These are phyloP conservation scores for Yarrowia porcina DNA, from an alignment of 805 yeast species.

Conservation along the genomic window DNA sequence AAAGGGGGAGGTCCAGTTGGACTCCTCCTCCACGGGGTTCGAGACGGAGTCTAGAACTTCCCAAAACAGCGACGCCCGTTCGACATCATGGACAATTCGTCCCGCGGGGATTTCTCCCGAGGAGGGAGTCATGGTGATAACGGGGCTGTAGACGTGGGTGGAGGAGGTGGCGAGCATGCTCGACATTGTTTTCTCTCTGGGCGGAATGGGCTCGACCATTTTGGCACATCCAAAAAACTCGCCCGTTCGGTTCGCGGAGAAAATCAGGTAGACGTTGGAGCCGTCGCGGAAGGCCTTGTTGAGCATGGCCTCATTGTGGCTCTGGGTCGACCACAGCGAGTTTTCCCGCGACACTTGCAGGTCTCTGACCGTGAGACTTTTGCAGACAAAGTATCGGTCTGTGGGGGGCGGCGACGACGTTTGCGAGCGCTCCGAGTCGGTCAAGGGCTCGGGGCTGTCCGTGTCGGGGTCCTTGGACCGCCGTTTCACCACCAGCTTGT, in stretches of 20 bases:
- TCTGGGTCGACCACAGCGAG: conserved; percentile 43
- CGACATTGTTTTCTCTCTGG: conserved; percentile 18
- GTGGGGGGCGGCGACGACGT: conserved; percentile 18
- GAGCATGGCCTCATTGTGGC: conserved; percentile 41
- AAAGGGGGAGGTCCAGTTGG: conserved; percentile 41
- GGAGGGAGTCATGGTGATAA: conserved; percentile 11
- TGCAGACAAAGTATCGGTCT: conserved; percentile 42
- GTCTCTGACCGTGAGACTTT: conserved; percentile 42
- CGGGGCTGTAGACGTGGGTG: background rate
- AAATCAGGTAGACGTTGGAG: conserved; percentile 41
- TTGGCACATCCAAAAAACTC: conserved; percentile 43
- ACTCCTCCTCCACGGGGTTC: background rate
- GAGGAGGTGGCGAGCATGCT: background rate
- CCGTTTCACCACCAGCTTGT: conserved; percentile 37
- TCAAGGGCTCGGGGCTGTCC: conserved; percentile 4
- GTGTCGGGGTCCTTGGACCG: conserved; percentile 13
- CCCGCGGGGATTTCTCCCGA: conserved; percentile 30
- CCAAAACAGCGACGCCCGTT: conserved; percentile 25
- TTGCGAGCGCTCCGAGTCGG: conserved; percentile 17
- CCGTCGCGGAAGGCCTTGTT: conserved; percentile 39
- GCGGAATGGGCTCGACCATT: conserved; percentile 37
- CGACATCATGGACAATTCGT: conserved; percentile 31
- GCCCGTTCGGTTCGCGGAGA: conserved; percentile 44
- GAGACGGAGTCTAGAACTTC: conserved; percentile 32
- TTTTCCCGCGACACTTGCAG: conserved; percentile 38